Base-by-base conservation (phyloP, 2,329 filamentous ascomycete species). In the Fusarium chuoi region DNA sequence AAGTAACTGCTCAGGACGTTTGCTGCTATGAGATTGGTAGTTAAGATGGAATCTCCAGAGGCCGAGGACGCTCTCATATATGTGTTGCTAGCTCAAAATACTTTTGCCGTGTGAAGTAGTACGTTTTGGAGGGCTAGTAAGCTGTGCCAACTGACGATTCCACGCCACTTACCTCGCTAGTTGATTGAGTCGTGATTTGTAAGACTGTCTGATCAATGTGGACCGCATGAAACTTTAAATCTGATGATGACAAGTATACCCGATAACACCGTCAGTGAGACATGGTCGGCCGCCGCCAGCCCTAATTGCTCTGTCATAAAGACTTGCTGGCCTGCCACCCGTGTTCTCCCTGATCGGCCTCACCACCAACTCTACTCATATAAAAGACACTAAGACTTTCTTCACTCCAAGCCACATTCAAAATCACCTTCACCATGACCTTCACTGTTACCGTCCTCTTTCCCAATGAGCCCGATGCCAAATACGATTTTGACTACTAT, bases 341-440 rank as follows among this genome's bases (percentile, higher is more conserved):
- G 24, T 7, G 2, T 22, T 22, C n/a, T 44, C 3, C 6, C 14
- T 24, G 0, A 9, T 24, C n/a, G 11, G 15, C 7, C 12, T 28
- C 44, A 22, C 18, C 44, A 24, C 15, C 9, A n/a, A 22, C 13
- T n/a, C 22, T 14, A 14, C 12, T 33, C 33, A 33, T 14, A 2
- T 33, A 33, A 33, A 33, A 33, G 5, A 33, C 33, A 33, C 33
- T 6, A 33, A 33, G 33, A 33, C 12, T 41, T 41, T 9, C 12
- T n/a, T 28, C 5, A 46, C 44, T 11, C 8, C 44, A 46, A 46
- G 5, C 24, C 24, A 4, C 2, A 15, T 10, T 46, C 13, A 15
- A 46, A 28, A 14, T 26, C 7, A 46, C 24, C 14, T 13, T 46
- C 24, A 46, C 5, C 24, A 28, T 46, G 44, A 28, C 44, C 4